Base-by-base conservation (phyloP, 805 yeast genomes). In the Candida manassasensis region DNA sequence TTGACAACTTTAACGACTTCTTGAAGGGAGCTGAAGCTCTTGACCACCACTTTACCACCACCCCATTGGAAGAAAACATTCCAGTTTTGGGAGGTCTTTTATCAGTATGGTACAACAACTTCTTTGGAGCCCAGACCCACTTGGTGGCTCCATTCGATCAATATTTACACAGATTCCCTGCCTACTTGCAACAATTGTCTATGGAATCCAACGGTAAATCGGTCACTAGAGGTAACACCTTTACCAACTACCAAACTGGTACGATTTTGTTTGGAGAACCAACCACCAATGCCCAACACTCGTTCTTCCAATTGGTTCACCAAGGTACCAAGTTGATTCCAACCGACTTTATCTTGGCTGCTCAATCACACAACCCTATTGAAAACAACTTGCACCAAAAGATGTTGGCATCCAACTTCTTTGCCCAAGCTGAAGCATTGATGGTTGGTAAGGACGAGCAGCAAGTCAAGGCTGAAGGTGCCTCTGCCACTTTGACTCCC, bases 151-250 rank as follows among this genome's bases (percentile, higher is more conserved):
- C 99, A 49, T 93, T 89, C 58, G 99, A 93, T 68, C 99, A 93
- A 73, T 93, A 93, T 75, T 73, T 93, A 68, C 96, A 90, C 78
- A 79, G 99, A 64, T 93, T 93, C 90, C 97, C 98, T 44, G 99
- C 99, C 41, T 93, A 93, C 71, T 76, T 93, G 68, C 98, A 93
- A 75, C 98, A 93, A 71, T 77, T 93, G 63, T 85, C 95, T 21
- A 93, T 93, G 98, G 98, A 93, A 73, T 88, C 97, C 41, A 93
- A 93, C 72, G 98, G 98, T 73, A 93, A 93, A 72, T 81, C 95
- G 31, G 97, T 93, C 50, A 84, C 95, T 53, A 83, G 97, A 68
- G 88, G 86, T 55, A 84, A 87, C 58, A 81, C 77, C 47, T 88
- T 82, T 71, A 87, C 95, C 59, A 78, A 81, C 72, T 93, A 93